Conservation (phyloP, 2,329 filamentous ascomycete genomes). For the Thyridium curvatum region DNA sequence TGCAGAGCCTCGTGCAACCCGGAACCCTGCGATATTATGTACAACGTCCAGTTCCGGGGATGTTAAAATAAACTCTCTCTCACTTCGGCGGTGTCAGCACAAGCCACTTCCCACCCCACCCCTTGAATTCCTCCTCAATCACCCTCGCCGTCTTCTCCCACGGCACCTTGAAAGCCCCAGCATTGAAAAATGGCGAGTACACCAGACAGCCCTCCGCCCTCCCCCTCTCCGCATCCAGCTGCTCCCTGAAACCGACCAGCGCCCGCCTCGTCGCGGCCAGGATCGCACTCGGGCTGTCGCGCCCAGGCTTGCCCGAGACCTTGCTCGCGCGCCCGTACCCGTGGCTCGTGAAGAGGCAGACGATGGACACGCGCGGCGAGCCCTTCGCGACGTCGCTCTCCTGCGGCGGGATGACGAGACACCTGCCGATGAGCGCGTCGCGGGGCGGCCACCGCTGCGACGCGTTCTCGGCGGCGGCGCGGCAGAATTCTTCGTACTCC, state of each 20-base stretch:
- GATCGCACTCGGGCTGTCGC: constrained; percentile 8
- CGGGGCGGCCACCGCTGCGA: constrained; percentile 9
- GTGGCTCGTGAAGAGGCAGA: constrained; percentile 15
- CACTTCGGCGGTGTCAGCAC: not conserved
- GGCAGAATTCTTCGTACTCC: constrained; percentile 17
- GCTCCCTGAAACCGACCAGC: constrained; percentile 8
- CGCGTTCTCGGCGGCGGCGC: constrained; percentile 7
- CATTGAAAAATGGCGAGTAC: constrained; percentile 16
- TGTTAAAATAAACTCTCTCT: no score
- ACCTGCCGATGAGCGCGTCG: constrained; percentile 14
- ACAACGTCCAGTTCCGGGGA: no score
- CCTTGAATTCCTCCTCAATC: constrained; percentile 1
- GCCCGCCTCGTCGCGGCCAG: constrained; percentile 10
- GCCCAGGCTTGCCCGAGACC: constrained; percentile 8
- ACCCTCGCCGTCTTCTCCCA: constrained; percentile 11
- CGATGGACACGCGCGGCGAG: constrained; percentile 12
- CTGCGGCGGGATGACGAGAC: constrained; percentile 21
- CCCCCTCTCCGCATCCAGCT: constrained; percentile 6
- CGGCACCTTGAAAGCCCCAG: constrained; percentile 13
- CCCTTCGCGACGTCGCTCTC: constrained; percentile 11
- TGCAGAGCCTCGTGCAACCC: no score
- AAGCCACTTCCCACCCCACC: constrained; percentile 2
- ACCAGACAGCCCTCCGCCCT: constrained; percentile 2
- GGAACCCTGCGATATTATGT: no score
- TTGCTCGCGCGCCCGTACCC: constrained; percentile 10